phyloP scores from a whole-genome alignment of 2,329 filamentous ascomycete species.

The Diplodia sapinea region DNA sequence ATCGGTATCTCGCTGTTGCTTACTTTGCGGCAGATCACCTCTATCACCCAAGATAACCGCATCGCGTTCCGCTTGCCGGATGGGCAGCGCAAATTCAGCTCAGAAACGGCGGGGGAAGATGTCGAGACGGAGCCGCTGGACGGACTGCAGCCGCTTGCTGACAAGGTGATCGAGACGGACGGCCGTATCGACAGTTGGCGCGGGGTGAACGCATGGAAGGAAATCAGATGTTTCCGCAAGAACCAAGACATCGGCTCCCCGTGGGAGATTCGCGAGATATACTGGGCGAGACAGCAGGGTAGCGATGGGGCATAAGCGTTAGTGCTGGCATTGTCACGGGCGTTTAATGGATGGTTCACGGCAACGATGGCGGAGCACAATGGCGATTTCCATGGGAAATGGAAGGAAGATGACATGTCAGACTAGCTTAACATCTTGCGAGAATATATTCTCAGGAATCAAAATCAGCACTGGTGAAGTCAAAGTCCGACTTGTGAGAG shows the following conservation, averaged over 20 bases:
- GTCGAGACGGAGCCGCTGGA: slow-evolving; percentile 10
- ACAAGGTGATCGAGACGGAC: slow-evolving; percentile 30
- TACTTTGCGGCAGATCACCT: slow-evolving; percentile 3
- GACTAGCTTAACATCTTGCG: neutral
- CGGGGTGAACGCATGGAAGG: slow-evolving; percentile 33
- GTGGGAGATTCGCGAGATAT: slow-evolving; percentile 33
- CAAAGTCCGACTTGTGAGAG: too few relatives aligned
- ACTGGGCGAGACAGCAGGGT: slow-evolving; percentile 23
- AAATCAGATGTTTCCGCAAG: slow-evolving; percentile 31
- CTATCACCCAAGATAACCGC: slow-evolving; percentile 24
- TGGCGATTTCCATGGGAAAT: neutral
- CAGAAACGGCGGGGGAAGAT: slow-evolving; percentile 3
- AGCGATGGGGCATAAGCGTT: neutral
- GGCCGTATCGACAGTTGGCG: slow-evolving; percentile 26
- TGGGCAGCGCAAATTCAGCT: slow-evolving; percentile 20
- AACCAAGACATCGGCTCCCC: slow-evolving; percentile 33
- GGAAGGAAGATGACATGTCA: neutral
- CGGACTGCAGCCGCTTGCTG: slow-evolving; percentile 27
- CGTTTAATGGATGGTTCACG: neutral
- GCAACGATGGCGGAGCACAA: neutral
- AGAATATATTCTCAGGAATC: neutral
- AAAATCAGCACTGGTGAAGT: too few relatives aligned
- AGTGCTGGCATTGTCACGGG: neutral
- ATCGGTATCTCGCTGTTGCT: neutral
- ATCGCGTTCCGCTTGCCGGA: slow-evolving; percentile 16